Conservation (phyloP, 1,284 basidiomycete genomes). For the Entoloma clypeatum region DNA sequence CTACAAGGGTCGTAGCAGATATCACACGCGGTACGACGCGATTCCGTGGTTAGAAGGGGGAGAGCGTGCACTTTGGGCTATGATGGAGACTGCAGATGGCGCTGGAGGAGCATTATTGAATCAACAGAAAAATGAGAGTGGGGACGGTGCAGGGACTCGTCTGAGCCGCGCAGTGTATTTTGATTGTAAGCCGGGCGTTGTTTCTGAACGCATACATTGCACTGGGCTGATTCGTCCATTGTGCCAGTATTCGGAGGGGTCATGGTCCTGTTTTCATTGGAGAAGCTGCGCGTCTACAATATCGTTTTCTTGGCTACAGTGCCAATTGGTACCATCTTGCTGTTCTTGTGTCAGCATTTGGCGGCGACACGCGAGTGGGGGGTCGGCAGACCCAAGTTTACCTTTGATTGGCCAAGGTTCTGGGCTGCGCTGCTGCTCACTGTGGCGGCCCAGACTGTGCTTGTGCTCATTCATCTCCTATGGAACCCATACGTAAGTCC, state of each 20-base stretch:
- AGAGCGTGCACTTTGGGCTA: constrained; percentile 61
- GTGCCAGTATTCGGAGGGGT: constrained; percentile 55
- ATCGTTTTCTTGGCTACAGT: constrained; percentile 58
- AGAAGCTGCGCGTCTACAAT: constrained; percentile 51
- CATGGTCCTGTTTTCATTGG: constrained; percentile 52
- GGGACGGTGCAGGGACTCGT: constrained; percentile 24
- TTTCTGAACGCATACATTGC: not conserved
- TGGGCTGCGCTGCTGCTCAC: constrained; percentile 52
- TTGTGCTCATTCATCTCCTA: constrained; percentile 46
- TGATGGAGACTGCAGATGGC: constrained; percentile 62
- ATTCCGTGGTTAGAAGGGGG: constrained; percentile 51
- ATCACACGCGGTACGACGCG: constrained; percentile 68
- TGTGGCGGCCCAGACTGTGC: constrained; percentile 41
- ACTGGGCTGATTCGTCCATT: constrained; percentile 5
- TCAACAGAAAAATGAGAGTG: constrained; percentile 20
- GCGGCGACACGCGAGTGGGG: constrained; percentile 2
- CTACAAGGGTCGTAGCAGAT: constrained; percentile 63
- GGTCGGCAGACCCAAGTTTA: too few relatives aligned
- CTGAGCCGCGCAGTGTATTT: constrained; percentile 55
- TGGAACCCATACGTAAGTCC: constrained; percentile 67
- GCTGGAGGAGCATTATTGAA: constrained; percentile 54
- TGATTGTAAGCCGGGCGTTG: constrained; percentile 51
- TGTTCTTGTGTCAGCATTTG: constrained; percentile 30
- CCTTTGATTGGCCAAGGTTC: constrained; percentile 56
- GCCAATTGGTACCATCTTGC: constrained; percentile 48